phyloP scores from a whole-genome alignment of 768 basidiomycete genomes.

The Trametes elegans region DNA sequence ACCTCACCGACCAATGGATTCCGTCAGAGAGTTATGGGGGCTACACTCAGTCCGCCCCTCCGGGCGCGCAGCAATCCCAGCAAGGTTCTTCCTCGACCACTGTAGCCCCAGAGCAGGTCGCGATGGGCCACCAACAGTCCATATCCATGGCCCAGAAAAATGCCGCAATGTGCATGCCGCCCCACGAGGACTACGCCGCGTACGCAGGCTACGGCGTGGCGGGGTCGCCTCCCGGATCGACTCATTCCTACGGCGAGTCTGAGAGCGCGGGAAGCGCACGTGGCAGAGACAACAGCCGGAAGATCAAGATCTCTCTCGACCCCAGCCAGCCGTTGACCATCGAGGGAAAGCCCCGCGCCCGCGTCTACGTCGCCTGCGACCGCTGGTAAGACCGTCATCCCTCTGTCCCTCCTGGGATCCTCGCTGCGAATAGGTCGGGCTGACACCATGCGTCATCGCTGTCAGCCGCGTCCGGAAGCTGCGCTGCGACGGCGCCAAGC shows the following conservation, averaged over 20 bases:
- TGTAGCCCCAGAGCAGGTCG: too few species aligned
- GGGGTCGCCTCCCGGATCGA: neutral
- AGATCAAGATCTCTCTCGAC: slow-evolving; percentile 8
- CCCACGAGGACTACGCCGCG: neutral
- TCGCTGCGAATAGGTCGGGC: too few species aligned
- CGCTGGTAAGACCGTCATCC: slow-evolving; percentile 14
- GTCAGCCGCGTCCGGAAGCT: slow-evolving; percentile 18
- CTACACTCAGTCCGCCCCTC: neutral
- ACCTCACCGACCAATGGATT: neutral
- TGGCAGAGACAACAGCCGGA: neutral
- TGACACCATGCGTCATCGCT: neutral
- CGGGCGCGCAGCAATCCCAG: slow-evolving; percentile 3
- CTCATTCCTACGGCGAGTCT: slow-evolving; percentile 3
- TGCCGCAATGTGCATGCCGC: too few species aligned
- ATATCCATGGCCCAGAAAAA: neutral
- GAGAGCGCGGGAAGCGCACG: neutral
- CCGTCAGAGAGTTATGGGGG: neutral
- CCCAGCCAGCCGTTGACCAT: slow-evolving; percentile 14
- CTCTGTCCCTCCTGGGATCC: neutral
- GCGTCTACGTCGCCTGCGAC: slow-evolving; percentile 17
- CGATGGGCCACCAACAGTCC: neutral
- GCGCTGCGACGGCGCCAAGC: slow-evolving; percentile 17
- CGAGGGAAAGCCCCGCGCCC: slow-evolving; percentile 15
- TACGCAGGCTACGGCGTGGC: slow-evolving; percentile 5
- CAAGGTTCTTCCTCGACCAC: slow-evolving; percentile 3